Evolutionary conservation across 2,329 filamentous ascomycete species (phyloP).

Genomic region (Neonectria magnoliae): DNA sequence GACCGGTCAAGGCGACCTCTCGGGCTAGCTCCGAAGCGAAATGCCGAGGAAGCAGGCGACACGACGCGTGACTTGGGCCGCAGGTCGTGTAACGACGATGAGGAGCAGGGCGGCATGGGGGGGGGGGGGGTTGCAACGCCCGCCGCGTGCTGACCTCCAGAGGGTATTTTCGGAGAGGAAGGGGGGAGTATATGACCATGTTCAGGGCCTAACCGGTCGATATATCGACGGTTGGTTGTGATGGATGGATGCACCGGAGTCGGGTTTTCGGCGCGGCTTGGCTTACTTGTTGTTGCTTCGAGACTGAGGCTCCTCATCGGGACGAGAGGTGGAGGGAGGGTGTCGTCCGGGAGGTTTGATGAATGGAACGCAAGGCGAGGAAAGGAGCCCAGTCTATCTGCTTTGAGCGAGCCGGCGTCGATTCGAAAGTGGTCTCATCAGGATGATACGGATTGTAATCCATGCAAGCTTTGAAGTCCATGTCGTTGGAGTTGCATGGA

Average conservation of each 20-base stretch:
- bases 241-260: constrained; percentile 27
- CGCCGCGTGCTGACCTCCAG: not conserved
- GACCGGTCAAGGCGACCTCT: constrained; percentile 14
- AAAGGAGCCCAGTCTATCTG: constrained; percentile 27
- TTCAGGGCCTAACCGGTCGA: constrained; percentile 35
- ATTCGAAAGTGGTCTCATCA: constrained; percentile 22
- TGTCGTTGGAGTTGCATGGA: not conserved
- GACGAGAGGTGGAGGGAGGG: not conserved
- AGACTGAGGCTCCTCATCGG: constrained; percentile 12
- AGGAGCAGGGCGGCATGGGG: constrained; percentile 7
- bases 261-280: constrained; percentile 23
- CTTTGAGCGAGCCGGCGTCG: not conserved
- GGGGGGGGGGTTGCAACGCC: constrained; percentile 8
- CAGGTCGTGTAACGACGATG: constrained; percentile 34
- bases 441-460: constrained; percentile 24
- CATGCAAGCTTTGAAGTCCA: not conserved
- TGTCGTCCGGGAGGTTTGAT: not conserved
- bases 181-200: constrained; percentile 7
- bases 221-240: constrained; percentile 21
- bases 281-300: constrained; percentile 26
- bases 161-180: constrained; percentile 1
- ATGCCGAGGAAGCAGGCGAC: constrained; percentile 9
- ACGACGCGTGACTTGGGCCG: constrained; percentile 21
- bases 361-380: not conserved
- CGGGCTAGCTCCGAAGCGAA: constrained; percentile 4